These are phyloP conservation scores for Penicillium fuscoglaucum DNA, from an alignment of 2,329 filamentous ascomycete genomes.

Conservation along the genomic window DNA sequence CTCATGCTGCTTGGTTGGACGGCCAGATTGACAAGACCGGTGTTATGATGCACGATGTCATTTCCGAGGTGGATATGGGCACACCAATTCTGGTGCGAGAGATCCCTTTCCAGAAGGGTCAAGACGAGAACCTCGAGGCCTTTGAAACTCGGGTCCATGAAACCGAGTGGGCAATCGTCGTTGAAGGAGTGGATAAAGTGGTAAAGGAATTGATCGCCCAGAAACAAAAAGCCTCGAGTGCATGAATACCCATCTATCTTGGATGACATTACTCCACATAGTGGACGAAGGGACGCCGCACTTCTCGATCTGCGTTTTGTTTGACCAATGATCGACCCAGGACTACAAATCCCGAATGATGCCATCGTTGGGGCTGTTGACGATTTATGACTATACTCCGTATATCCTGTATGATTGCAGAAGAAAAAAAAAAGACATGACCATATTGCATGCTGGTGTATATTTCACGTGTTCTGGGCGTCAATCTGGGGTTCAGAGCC, in stretches of 20 bases:
- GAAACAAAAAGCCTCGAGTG: conserved; percentile 15
- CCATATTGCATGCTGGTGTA: neutral
- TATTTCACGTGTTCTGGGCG: neutral
- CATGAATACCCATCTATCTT: conserved; percentile 5
- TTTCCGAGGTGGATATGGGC: conserved; percentile 76
- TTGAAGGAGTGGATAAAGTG: conserved; percentile 61
- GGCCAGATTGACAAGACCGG: conserved; percentile 69
- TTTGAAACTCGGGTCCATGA: conserved; percentile 73
- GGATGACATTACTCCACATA: neutral
- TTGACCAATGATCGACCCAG: neutral
- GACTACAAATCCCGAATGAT: conserved; percentile 4
- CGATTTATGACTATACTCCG: conserved; percentile 23
- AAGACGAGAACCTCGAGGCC: conserved; percentile 63
- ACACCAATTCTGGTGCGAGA: conserved; percentile 69
- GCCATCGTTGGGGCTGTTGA: conserved; percentile 15
- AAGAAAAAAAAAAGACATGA: conserved; percentile 9
- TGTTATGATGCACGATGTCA: conserved; percentile 87
- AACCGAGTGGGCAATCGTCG: conserved; percentile 75
- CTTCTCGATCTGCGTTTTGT: conserved; percentile 1
- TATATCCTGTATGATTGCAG: conserved; percentile 16
- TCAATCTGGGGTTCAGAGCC: neutral
- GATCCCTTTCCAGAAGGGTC: conserved; percentile 61
- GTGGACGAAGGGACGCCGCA: neutral
- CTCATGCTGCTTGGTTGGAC: conserved; percentile 70
- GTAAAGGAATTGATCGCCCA: conserved; percentile 34